Percentiles rank a stretch among this genome's conserved stretches.
Conservation (phyloP, 306 rosid genomes). For the Citrullus mucosospermus region DNA sequence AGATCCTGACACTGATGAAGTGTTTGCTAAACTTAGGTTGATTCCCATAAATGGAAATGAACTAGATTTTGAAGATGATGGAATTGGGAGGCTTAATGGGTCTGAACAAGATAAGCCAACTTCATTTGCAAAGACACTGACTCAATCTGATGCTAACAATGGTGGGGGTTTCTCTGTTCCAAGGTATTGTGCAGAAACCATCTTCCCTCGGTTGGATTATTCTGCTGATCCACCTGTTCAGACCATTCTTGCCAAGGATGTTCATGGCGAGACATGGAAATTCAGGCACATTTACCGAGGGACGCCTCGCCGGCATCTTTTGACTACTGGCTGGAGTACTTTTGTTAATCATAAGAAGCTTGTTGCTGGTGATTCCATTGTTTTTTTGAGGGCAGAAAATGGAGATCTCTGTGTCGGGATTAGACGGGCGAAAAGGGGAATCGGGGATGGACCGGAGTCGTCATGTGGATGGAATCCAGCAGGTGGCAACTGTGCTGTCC, state of each 20-base stretch:
- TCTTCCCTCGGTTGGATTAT: conserved; percentile 79
- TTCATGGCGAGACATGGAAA: conserved; percentile 87
- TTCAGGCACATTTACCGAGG: conserved; percentile 91
- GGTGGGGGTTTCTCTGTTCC: conserved; percentile 98
- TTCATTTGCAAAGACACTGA: conserved; percentile 78
- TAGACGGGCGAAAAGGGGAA: conserved; percentile 71
- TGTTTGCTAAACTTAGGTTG: conserved; percentile 54
- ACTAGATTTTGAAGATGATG: conserved; percentile 27
- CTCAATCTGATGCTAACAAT: conserved; percentile 94
- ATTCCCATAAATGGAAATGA: conserved; percentile 30
- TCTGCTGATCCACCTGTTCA: conserved; percentile 76
- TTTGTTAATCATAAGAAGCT: conserved; percentile 93
- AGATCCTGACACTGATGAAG: conserved; percentile 80
- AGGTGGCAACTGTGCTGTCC: conserved; percentile 40
- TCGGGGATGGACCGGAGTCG: conserved; percentile 49
- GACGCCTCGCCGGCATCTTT: conserved; percentile 84
- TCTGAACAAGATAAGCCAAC: conserved; percentile 59
- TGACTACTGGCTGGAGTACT: conserved; percentile 96
- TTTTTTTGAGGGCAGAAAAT: conserved; percentile 68
- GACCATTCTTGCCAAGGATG: conserved; percentile 73
- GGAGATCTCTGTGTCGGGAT: conserved; percentile 87
- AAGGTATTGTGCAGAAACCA: conserved; percentile 79
- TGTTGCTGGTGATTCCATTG: conserved; percentile 81
- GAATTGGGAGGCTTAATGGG: conserved; percentile 29
- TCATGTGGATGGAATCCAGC: conserved; percentile 68